Evolutionary conservation across 768 basidiomycete genomes (phyloP).

Genomic region (Hygrophorus russula): DNA sequence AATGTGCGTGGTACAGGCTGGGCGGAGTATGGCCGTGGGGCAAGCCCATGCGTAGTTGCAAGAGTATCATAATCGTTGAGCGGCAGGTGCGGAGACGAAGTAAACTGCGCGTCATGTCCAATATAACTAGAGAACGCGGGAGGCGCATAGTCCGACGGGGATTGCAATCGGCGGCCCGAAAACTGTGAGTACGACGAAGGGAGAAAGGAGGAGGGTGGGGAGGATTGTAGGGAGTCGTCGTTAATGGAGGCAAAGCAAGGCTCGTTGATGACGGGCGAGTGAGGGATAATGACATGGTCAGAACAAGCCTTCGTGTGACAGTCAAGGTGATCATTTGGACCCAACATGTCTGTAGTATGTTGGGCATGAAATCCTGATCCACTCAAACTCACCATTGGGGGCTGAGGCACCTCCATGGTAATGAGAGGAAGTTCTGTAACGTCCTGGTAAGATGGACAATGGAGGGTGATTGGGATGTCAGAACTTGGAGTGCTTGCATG

Average conservation of each 20-base stretch:
- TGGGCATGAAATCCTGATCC: slow-evolving; percentile 18
- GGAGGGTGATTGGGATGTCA: slow-evolving; percentile 24
- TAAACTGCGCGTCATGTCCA: not conserved
- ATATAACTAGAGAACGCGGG: not conserved
- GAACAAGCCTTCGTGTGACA: slow-evolving; percentile 21
- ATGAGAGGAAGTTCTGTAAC: slow-evolving; percentile 16
- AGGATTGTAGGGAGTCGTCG: not conserved
- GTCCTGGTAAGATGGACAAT: slow-evolving; percentile 24
- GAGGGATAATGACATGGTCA: slow-evolving; percentile 8
- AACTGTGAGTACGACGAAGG: not conserved
- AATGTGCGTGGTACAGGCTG: slow-evolving; percentile 17
- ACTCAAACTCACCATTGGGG: slow-evolving; percentile 22
- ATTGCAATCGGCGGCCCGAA: no score
- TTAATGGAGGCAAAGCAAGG: no score
- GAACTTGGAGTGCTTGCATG: slow-evolving; percentile 19
- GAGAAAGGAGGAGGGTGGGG: not conserved
- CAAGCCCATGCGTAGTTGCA: slow-evolving; percentile 15
- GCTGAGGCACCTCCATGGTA: slow-evolving; percentile 28
- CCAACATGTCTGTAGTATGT: slow-evolving; percentile 11
- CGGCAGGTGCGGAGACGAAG: slow-evolving; percentile 2
- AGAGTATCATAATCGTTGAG: slow-evolving; percentile 13
- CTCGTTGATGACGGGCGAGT: not conserved
- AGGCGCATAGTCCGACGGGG: no score
- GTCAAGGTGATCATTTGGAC: slow-evolving; percentile 11
- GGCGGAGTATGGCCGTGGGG: slow-evolving; percentile 17